phyloP scores from a whole-genome alignment of 1,139 yeast species.

The Zhuliangozyma blackwelliae region DNA sequence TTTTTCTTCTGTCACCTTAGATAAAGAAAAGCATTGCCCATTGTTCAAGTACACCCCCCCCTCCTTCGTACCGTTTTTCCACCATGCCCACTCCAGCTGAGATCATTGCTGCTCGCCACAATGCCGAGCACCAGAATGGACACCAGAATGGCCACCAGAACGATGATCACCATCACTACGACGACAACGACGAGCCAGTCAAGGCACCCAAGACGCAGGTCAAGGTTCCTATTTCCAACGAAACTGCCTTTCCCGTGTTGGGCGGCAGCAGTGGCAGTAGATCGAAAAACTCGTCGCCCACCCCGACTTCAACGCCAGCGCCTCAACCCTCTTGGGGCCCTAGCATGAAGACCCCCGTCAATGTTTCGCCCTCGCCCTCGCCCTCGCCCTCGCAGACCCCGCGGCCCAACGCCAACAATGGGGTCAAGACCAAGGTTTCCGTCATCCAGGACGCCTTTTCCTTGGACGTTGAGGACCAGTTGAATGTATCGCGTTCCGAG shows the following conservation, averaged over 20 bases:
- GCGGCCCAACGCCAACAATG: conserved; percentile 4
- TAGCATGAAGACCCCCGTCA: conserved; percentile 31
- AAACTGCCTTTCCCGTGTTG: conserved; percentile 69
- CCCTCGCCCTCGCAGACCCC: conserved; percentile 24
- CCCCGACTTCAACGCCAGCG: conserved; percentile 16
- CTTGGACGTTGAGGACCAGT: conserved; percentile 62
- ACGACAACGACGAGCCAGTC: too few relatives aligned
- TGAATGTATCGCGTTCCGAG: conserved; percentile 60
- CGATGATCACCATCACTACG: too few relatives aligned
- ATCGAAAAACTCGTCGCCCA: conserved; percentile 7
- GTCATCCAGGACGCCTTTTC: conserved; percentile 73
- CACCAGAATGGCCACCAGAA: too few relatives aligned
- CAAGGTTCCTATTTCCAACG: conserved; percentile 31
- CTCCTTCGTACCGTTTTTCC: not conserved
- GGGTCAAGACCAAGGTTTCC: conserved; percentile 23
- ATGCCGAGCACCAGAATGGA: conserved; percentile 17
- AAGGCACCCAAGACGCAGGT: conserved; percentile 17
- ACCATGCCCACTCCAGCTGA: conserved; percentile 57
- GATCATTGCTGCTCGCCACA: conserved; percentile 51
- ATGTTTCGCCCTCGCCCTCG: conserved; percentile 23
- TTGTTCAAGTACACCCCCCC: conserved; percentile 3
- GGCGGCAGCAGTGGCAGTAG: conserved; percentile 31
- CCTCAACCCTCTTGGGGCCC: conserved; percentile 22
- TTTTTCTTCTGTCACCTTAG: conserved; percentile 1
- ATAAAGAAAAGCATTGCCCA: conserved; percentile 12